Evolutionary conservation across 73 alveolate species (phyloP), one percentile per base, ranked within the genome.

Genomic region (Durusdinium trenchii): DNA sequence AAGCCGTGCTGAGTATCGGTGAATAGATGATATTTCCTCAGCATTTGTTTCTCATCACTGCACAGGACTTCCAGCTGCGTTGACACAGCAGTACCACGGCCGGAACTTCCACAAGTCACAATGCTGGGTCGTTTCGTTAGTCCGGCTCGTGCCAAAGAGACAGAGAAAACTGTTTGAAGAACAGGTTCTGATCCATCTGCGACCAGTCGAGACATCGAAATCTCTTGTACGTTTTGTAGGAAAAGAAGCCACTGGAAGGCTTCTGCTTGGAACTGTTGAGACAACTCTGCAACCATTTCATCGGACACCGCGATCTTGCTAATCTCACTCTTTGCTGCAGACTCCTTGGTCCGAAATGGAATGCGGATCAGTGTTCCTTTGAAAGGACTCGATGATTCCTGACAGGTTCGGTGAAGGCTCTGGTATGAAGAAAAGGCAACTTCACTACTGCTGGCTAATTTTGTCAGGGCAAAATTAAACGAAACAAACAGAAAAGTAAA

Each of bases 311-410:
- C 62, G 50, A 61, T 54, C 57, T 81, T 47, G 50, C 90, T 69
- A 36, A 91, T 91, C 57, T 91, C 98, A 48, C 98, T 91, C 38
- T 23, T 91, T 26, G 87, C 89, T n/a, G 98, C 86, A 10, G 98
- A 47, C 89, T 91, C 98, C 20, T 91, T 91, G 38, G 98, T 91
- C 90, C 98, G 98, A 48, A 91, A 91, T 35, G 98, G 98, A 48
- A 91, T 91, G 50, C 98, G 98, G n/a, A 91, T 91, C 98, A 91
- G 82, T 42, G 98, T 91, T 45, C 98, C 98, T 50, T 71, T 76
- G 82, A 91, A 91, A 23, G 98, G 98, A 47, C 69, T 50, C 78
- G 90, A 50, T 42, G 90, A 32, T 81, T 81, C 91, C 91, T 81
- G 67, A 48, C 64, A 78, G 45, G 62, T 36, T 7, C 40, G n/a